A percentile compares a stretch with the other conserved stretches of the same genome.
Evolutionary conservation across 2,329 filamentous ascomycete genomes (phyloP).

Genomic region (Fusarium albidum): DNA sequence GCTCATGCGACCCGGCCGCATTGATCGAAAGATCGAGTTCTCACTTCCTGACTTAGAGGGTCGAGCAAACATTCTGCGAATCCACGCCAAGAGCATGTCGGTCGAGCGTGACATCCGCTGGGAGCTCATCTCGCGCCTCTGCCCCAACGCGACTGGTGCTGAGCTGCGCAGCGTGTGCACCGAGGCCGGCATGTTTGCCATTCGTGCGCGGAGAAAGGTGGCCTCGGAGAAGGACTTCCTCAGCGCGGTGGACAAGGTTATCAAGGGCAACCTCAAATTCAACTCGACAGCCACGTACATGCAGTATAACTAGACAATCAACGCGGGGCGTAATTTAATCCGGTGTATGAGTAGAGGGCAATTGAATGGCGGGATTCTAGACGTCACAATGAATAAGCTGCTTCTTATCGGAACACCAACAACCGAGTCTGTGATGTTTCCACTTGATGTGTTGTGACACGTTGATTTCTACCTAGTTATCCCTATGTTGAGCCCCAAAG

Average conservation of each 20-base stretch:
- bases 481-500: slow-evolving; percentile 12
- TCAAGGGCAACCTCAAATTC: slow-evolving; percentile 99
- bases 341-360: slow-evolving; percentile 46
- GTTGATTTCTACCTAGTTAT: slow-evolving; percentile 33
- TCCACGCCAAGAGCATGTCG: slow-evolving; percentile 99
- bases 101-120: slow-evolving; percentile 98
- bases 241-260: slow-evolving; percentile 98
- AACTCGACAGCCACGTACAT: slow-evolving; percentile 98
- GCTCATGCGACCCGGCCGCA: slow-evolving; percentile 95
- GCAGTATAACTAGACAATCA: slow-evolving; percentile 86
- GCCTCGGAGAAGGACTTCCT: slow-evolving; percentile 99
- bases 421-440: not conserved
- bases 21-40: slow-evolving; percentile 99
- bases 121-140: slow-evolving; percentile 97
- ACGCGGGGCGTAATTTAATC: slow-evolving; percentile 39
- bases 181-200: slow-evolving; percentile 98
- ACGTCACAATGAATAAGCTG: slow-evolving; percentile 37
- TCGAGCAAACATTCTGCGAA: slow-evolving; percentile 95
- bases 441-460: slow-evolving; percentile 1
- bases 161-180: slow-evolving; percentile 97
- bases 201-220: slow-evolving; percentile 93
- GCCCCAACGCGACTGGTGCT: slow-evolving; percentile 96
- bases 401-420: slow-evolving; percentile 6
- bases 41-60: slow-evolving; percentile 96
- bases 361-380: slow-evolving; percentile 37